These are phyloP conservation scores for Aschersonia sp. DNA, from an alignment of 2,329 filamentous ascomycete genomes.

Conservation along the genomic window DNA sequence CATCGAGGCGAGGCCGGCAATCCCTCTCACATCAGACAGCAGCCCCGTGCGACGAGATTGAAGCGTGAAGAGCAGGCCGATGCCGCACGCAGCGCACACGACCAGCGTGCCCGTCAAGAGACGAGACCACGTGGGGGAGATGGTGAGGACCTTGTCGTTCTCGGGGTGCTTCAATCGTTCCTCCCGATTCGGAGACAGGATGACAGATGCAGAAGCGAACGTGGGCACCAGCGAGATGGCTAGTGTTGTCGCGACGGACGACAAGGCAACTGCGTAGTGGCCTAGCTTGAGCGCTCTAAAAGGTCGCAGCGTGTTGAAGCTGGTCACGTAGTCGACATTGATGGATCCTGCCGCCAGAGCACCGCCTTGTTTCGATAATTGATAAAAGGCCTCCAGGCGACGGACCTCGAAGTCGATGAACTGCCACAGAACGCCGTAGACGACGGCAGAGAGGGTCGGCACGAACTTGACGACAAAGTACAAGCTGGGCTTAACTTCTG, in stretches of 20 bases:
- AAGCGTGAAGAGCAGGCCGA: slow-evolving; percentile 44
- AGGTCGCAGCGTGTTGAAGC: slow-evolving; percentile 50
- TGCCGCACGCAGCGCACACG: slow-evolving; percentile 42
- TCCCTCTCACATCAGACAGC: slow-evolving; percentile 53
- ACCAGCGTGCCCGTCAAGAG: slow-evolving; percentile 41
- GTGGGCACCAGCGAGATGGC: slow-evolving; percentile 57
- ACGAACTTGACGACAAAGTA: slow-evolving; percentile 52
- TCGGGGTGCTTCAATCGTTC: slow-evolving; percentile 26
- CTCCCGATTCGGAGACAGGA: slow-evolving; percentile 36
- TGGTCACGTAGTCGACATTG: slow-evolving; percentile 61
- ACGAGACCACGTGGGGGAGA: slow-evolving; percentile 46
- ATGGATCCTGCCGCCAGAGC: slow-evolving; percentile 51
- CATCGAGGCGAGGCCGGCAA: slow-evolving; percentile 62
- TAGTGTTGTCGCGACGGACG: slow-evolving; percentile 48
- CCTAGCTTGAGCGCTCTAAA: slow-evolving; percentile 44
- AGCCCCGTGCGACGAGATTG: slow-evolving; percentile 50
- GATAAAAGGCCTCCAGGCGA: slow-evolving; percentile 52
- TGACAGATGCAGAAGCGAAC: slow-evolving; percentile 47
- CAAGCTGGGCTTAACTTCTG: slow-evolving; percentile 31
- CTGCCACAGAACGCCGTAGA: slow-evolving; percentile 52
- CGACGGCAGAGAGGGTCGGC: slow-evolving; percentile 45
- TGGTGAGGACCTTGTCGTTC: slow-evolving; percentile 35
- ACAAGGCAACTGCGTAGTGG: slow-evolving; percentile 56
- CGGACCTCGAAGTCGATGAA: slow-evolving; percentile 51
- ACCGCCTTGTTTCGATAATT: slow-evolving; percentile 44